These are phyloP conservation scores for Populus hybrid DNA, from an alignment of 441 rosid species.

Conservation along the genomic window DNA sequence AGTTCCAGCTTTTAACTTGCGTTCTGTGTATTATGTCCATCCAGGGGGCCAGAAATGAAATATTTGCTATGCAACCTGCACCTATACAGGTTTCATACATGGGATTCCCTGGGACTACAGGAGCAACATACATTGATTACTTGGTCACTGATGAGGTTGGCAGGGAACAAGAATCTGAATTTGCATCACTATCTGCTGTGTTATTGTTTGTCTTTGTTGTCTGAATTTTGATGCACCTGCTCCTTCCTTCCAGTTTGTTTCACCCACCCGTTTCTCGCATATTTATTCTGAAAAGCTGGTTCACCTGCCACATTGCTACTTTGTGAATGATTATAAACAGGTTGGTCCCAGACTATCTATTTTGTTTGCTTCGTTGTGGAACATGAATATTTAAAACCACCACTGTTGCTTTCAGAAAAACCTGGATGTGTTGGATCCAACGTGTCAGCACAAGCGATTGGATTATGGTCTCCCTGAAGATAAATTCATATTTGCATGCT, in stretches of 20 bases:
- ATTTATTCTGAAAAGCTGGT: constrained; percentile 97
- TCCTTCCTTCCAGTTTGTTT: constrained; percentile 75
- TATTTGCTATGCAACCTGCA: constrained; percentile 97
- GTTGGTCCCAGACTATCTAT: constrained; percentile 30
- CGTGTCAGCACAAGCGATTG: constrained; percentile 68
- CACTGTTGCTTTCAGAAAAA: constrained; percentile 63
- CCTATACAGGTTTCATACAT: constrained; percentile 97
- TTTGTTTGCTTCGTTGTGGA: background rate
- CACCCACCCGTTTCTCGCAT: constrained; percentile 67
- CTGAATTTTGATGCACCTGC: constrained; percentile 11
- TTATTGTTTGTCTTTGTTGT: background rate
- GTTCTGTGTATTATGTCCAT: background rate
- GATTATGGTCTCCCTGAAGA: constrained; percentile 97
- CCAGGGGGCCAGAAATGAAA: constrained; percentile 99
- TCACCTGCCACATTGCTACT: constrained; percentile 97
- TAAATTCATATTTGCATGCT: constrained; percentile 95
- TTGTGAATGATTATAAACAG: constrained; percentile 98
- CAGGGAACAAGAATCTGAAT: background rate
- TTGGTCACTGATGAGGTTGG: constrained; percentile 96
- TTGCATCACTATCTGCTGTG: too few species aligned
- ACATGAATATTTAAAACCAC: constrained; percentile 11
- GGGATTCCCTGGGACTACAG: constrained; percentile 99
- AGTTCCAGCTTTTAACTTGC: background rate
- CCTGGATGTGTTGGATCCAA: constrained; percentile 80
- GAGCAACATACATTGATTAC: constrained; percentile 93